These are phyloP conservation scores for Glarea lozoyensis DNA, from an alignment of 495 filamentous ascomycete genomes.

Conservation along the genomic window DNA sequence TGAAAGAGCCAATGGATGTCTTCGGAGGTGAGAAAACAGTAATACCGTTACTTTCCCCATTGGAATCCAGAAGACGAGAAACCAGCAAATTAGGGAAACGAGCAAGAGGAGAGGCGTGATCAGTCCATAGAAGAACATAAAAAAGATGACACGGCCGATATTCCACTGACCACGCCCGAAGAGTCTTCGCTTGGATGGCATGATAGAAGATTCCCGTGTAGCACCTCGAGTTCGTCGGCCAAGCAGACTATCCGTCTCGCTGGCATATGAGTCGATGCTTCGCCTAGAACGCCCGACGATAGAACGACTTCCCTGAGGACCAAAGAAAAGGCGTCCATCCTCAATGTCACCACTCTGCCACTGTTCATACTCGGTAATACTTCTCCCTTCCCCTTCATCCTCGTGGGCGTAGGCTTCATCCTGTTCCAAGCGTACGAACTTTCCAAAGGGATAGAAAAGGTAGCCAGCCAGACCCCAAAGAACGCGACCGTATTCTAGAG, in stretches of 20 bases:
- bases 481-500: constrained; percentile 76
- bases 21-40: constrained; percentile 82
- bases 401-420: constrained; percentile 94
- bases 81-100: constrained; percentile 85
- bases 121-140: constrained; percentile 90
- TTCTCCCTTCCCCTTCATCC: constrained; percentile 97
- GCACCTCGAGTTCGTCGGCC: constrained; percentile 47
- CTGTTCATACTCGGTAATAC: constrained; percentile 97
- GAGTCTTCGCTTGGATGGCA: constrained; percentile 71
- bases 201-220: constrained; percentile 22
- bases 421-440: constrained; percentile 84
- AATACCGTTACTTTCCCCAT: constrained; percentile 95
- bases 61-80: constrained; percentile 94
- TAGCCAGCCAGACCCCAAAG: constrained; percentile 80
- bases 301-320: constrained; percentile 66
- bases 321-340: constrained; percentile 92
- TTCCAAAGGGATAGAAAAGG: constrained; percentile 91
- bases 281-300: constrained; percentile 82
- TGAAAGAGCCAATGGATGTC: constrained; percentile 84
- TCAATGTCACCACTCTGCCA: constrained; percentile 98
- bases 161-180: constrained; percentile 98
- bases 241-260: constrained; percentile 84
- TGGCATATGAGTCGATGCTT: constrained; percentile 73
- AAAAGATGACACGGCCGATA: constrained; percentile 88
- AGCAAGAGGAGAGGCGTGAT: constrained; percentile 83